These are phyloP conservation scores for Aaosphaeria pasadenensis DNA, from an alignment of 2,329 filamentous ascomycete species.

Conservation along the genomic window DNA sequence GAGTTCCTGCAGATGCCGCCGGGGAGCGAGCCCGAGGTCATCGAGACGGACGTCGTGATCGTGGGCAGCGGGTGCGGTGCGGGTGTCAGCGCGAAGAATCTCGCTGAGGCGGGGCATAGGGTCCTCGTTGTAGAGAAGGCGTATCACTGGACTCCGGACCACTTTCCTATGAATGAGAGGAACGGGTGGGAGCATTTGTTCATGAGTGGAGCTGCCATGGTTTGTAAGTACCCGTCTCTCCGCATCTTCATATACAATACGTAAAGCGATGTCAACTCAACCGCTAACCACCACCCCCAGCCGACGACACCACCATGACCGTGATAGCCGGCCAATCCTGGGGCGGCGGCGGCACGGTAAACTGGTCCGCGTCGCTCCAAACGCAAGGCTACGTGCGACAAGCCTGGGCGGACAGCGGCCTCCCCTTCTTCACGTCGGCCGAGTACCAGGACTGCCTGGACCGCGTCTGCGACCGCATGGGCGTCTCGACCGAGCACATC, in stretches of 20 bases:
- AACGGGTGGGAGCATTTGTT: slow-evolving; percentile 63
- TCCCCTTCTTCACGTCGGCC: slow-evolving; percentile 70
- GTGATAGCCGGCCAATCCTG: slow-evolving; percentile 69
- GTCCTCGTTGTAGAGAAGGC: slow-evolving; percentile 82
- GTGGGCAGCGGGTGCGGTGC: slow-evolving; percentile 86
- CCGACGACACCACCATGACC: slow-evolving; percentile 48
- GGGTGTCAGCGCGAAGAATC: slow-evolving; percentile 74
- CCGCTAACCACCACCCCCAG: slow-evolving; percentile 1
- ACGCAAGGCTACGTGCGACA: slow-evolving; percentile 73
- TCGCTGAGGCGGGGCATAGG: slow-evolving; percentile 70
- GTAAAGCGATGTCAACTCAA: background rate
- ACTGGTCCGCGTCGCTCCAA: slow-evolving; percentile 70
- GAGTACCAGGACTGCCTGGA: slow-evolving; percentile 79
- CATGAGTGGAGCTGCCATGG: slow-evolving; percentile 62
- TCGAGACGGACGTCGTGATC: slow-evolving; percentile 80
- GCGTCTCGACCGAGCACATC: slow-evolving; percentile 64
- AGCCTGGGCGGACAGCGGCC: slow-evolving; percentile 72
- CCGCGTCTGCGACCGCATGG: slow-evolving; percentile 75
- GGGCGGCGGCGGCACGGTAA: slow-evolving; percentile 85
- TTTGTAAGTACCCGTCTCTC: slow-evolving; percentile 30
- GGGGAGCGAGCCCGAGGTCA: slow-evolving; percentile 51
- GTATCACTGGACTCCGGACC: slow-evolving; percentile 69
- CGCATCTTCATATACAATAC: background rate
- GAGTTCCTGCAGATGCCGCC: slow-evolving; percentile 62
- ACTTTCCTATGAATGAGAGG: slow-evolving; percentile 70